Conservation (phyloP, 768 basidiomycete species). For the Collybiopsis confluens region DNA sequence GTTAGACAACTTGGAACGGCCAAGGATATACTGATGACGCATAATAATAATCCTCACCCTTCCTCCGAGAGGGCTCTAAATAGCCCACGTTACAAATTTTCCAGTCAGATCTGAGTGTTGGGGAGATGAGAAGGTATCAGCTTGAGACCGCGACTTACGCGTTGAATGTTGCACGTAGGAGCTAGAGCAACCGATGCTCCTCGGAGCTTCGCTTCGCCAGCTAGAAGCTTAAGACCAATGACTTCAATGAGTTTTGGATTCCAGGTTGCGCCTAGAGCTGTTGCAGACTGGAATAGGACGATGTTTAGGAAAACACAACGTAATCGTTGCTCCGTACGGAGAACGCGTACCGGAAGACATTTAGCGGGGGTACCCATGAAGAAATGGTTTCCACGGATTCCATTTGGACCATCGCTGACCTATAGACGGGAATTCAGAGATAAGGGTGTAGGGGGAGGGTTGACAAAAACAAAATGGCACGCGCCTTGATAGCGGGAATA, state of each 20-base stretch:
- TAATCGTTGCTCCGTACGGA: too few relatives aligned
- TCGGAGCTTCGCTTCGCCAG: conserved; percentile 66
- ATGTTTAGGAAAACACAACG: too few relatives aligned
- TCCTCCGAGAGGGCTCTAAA: conserved; percentile 66
- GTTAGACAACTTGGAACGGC: neutral
- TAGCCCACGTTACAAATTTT: conserved; percentile 1
- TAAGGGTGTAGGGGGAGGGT: neutral
- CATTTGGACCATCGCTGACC: conserved; percentile 82
- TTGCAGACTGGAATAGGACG: conserved; percentile 55
- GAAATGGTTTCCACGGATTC: conserved; percentile 69
- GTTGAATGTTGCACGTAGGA: conserved; percentile 83
- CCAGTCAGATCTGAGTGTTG: neutral
- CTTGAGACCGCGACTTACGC: conserved; percentile 37
- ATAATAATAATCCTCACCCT: too few relatives aligned
- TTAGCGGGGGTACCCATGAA: conserved; percentile 81
- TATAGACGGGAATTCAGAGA: conserved; percentile 17
- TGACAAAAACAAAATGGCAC: conserved; percentile 7
- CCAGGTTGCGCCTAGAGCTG: conserved; percentile 73
- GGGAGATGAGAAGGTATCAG: neutral
- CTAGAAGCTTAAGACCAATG: conserved; percentile 62
- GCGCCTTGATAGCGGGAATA: conserved; percentile 66
- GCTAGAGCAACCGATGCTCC: conserved; percentile 69
- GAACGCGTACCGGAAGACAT: conserved; percentile 58
- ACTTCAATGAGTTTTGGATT: conserved; percentile 60
- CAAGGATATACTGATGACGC: too few relatives aligned